Evolutionary conservation across 129 eudicot species (phyloP), one percentile per base, ranked within the genome.

Genomic region (Artemisia annua): DNA sequence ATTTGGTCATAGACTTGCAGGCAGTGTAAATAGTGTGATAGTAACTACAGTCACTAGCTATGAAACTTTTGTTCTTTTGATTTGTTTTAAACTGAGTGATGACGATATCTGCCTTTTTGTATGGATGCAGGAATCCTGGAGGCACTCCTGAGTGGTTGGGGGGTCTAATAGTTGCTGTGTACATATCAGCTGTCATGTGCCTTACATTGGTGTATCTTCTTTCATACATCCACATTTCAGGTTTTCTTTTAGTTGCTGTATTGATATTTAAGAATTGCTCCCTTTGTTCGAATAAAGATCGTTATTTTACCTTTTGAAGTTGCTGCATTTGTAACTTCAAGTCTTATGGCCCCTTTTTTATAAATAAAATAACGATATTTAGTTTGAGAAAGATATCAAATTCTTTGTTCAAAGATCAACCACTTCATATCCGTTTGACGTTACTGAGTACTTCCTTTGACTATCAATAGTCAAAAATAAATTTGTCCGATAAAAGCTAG

Each of bases 201-300:
- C 86, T 93, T 84, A 82, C 92, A 8, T 26, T 90, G 86, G 98
- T 93, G 80, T 86, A 93, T 85, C 86, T 90, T 68, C 78, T 93
- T 64, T 93, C 98, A 18, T 93, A 89, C 65, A 79, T 93, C 66
- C 98, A 93, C 86, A 84, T 88, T 44, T 95, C 99, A 88, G 97
- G 98, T 93, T 65, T 66, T 43, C 52, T 71, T 26, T 8, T 48
- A 43, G 43, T 48, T 35, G 22, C 54, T 13, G 67, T 75, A 76
- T 8, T 60, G 4, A 75, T 75, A 44, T 55, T 17, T 28, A 28
- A 39, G 26, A 57, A 17, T 28, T 66, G 24, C 63, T 13, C 22
- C 63, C 22, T 18, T 11, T 2, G 26, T 63, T 63, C 53, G 63
- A 13, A 46, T 71, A 78, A 61, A 15, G 59, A 78, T 71, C 65